Evolutionary conservation across 352 stramenopile species (phyloP), one percentile per base, ranked within the genome.

Genomic region (Pythium phragmitis): DNA sequence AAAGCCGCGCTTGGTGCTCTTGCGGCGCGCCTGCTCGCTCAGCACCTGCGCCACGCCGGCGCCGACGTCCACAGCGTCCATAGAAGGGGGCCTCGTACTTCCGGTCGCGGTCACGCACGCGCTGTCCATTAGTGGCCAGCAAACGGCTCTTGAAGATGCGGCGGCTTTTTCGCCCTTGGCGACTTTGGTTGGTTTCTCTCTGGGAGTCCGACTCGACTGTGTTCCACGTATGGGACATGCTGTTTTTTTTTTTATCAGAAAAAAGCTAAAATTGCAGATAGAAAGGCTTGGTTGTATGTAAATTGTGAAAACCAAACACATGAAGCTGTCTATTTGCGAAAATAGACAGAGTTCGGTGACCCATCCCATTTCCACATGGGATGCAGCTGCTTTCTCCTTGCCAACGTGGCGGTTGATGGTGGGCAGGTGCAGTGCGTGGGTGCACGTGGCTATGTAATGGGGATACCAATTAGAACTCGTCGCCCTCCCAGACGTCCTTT

Each of bases 401-500:
- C 16, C 34, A 3, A 39, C 34, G 34, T 39, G 34, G 34, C 34
- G 11, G 7, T 14, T 39, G 34, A 6, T 13, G 7, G 34, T 13
- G 34, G 11, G 37, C 37, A n/a, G 37, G 6, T n/a, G 37, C 6
- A 21, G 41, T 6, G 34, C 1, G 34, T 39, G 34, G 34, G 34
- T 39, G 34, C 41, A 47, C 41, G n/a, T 47, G 41, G 41, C 11
- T 47, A 51, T 19, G 45, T 9, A 16, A 51, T 33, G n/a, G 7
- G 41, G 42, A 21, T 4, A 7, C 6, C 12, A 1, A 17, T 36
- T 82, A 87, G 47, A 87, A 71, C 50, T 87, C 78, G 47, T 87
- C 78, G 39, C 79, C 79, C 52, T 91, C 82, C 77, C 77, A 88
- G 54, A 77, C 77, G 54, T 90, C 80, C 73, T 90, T 92, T 30